A percentile compares a stretch with the other conserved stretches of the same genome.
Evolutionary conservation across 352 stramenopile species (phyloP).

Genomic region (Pythium rhizo-oryzae): DNA sequence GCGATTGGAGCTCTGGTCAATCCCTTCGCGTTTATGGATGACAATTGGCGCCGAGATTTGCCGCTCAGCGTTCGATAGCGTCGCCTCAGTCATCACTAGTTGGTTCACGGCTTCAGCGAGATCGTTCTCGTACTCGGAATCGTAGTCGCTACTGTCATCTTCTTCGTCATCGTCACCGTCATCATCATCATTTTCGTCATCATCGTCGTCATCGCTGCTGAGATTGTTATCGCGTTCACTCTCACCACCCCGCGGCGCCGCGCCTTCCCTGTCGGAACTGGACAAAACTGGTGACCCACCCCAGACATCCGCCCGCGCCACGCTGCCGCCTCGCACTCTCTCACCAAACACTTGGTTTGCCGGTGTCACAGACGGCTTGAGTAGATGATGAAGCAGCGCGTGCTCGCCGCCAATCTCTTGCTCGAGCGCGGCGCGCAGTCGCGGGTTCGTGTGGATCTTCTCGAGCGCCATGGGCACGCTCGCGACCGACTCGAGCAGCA

Average conservation of each 20-base stretch:
- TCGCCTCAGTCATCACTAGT: constrained; percentile 65
- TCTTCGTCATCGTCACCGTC: constrained; percentile 10
- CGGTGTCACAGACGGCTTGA: constrained; percentile 27
- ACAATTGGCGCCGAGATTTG: constrained; percentile 58
- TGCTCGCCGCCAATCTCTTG: constrained; percentile 63
- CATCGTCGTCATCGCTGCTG: background rate
- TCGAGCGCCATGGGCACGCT: constrained; percentile 74
- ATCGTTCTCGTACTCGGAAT: constrained; percentile 72
- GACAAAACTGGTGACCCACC: too few relatives aligned
- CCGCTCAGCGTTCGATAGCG: constrained; percentile 49
- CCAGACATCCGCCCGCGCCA: background rate
- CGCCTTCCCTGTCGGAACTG: too few relatives aligned
- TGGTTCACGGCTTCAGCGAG: constrained; percentile 70
- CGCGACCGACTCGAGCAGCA: constrained; percentile 78
- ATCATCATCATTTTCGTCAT: too few relatives aligned
- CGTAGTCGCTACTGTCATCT: constrained; percentile 53
- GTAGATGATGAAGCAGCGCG: constrained; percentile 50
- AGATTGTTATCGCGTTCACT: background rate
- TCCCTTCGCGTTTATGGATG: constrained; percentile 37
- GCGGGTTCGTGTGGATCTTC: constrained; percentile 70
- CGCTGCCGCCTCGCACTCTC: background rate
- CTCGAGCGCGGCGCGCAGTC: constrained; percentile 55
- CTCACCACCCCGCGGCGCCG: background rate
- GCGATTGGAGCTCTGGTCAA: constrained; percentile 31
- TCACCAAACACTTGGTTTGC: too few relatives aligned